phyloP scores from a whole-genome alignment of 176 grass and related monocot genomes.

The Tuctoria greenei region DNA sequence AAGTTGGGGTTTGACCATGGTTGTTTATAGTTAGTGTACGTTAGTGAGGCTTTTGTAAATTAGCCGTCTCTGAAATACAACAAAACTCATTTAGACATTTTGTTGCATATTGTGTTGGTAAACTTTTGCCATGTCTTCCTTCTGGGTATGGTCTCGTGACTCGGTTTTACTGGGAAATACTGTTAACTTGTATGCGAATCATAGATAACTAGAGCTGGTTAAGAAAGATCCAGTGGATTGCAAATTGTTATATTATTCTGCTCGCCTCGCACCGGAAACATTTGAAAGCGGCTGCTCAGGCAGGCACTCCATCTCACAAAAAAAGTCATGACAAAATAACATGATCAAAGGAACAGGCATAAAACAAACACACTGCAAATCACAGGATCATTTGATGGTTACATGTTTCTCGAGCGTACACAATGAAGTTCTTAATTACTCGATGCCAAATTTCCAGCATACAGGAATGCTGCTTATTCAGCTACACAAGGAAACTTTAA shows the following conservation, averaged over 20 bases:
- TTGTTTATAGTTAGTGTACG: slow-evolving; percentile 38
- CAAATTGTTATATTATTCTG: not conserved
- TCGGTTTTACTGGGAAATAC: not conserved
- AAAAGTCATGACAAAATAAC: not conserved
- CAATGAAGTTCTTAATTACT: not conserved
- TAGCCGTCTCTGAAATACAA: not conserved
- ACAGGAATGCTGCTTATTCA: slow-evolving; percentile 43
- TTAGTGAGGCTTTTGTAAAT: slow-evolving; percentile 41
- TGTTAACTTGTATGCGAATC: not conserved
- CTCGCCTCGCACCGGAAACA: too few relatives aligned
- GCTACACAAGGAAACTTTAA: slow-evolving; percentile 19
- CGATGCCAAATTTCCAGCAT: slow-evolving; percentile 26
- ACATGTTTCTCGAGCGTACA: slow-evolving; percentile 11
- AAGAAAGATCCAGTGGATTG: not conserved
- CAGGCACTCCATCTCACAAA: not conserved
- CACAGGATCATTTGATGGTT: not conserved
- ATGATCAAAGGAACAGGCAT: not conserved
- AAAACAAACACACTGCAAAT: not conserved
- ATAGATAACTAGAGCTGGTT: not conserved
- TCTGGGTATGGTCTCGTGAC: too few relatives aligned
- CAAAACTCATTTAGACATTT: slow-evolving; percentile 12
- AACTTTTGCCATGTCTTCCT: not conserved
- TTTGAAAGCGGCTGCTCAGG: not conserved
- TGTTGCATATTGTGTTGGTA: not conserved
- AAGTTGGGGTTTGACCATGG: not conserved